phyloP scores from a whole-genome alignment of 768 basidiomycete species.

The Lepiota brunneoincarnata region DNA sequence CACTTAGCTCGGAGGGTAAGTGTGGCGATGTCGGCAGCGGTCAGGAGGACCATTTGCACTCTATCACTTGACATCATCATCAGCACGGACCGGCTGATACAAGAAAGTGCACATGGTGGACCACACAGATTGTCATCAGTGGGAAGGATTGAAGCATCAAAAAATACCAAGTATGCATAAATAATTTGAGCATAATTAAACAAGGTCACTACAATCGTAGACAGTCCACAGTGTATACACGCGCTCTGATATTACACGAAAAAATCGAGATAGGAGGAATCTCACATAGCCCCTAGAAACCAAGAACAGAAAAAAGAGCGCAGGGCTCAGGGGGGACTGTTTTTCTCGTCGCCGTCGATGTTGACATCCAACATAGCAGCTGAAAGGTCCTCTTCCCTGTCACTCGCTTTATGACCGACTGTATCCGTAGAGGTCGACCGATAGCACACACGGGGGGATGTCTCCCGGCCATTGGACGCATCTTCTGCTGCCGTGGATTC shows the following conservation, averaged over 20 bases:
- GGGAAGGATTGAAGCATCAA: background rate
- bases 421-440: conserved; percentile 12
- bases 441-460: conserved; percentile 2
- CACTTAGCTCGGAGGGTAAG: too few species aligned
- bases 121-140: background rate
- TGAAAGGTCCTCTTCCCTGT: conserved; percentile 1
- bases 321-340: background rate
- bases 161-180: background rate
- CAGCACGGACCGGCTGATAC: background rate
- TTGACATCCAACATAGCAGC: conserved; percentile 1
- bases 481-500: background rate
- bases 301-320: background rate
- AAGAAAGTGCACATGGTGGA: conserved; percentile 3
- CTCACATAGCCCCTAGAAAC: background rate
- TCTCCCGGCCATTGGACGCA: background rate
- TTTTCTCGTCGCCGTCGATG: background rate
- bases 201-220: background rate
- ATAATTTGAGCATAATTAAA: conserved; percentile 2
- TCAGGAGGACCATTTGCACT: background rate
- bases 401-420: conserved; percentile 5
- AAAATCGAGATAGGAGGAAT: background rate
- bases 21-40: background rate
- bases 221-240: background rate
- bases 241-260: conserved; percentile 1
- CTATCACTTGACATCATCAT: background rate